Conservation (phyloP, 1,139 yeast species). For the Saccharomyces hybrid region DNA sequence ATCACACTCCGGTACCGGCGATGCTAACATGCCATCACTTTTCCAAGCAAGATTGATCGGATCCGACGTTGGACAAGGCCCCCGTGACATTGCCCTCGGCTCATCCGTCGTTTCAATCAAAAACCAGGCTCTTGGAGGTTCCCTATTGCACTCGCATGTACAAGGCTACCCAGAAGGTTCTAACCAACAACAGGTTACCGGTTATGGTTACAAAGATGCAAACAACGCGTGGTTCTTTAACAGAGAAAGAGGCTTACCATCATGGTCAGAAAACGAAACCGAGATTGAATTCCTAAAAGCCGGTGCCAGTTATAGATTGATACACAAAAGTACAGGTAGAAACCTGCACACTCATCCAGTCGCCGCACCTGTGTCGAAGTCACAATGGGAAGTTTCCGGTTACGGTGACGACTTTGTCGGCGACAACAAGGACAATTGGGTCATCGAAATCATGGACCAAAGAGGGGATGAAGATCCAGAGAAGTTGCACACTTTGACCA, state of each 20-base stretch:
- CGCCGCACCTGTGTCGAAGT: slow-evolving; percentile 67
- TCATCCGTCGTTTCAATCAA: slow-evolving; percentile 73
- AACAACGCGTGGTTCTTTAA: slow-evolving; percentile 90
- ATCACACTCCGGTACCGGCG: slow-evolving; percentile 82
- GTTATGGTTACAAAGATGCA: slow-evolving; percentile 84
- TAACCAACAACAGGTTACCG: slow-evolving; percentile 90
- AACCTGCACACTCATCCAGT: slow-evolving; percentile 85
- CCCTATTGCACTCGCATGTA: slow-evolving; percentile 87
- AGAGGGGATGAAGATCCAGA: slow-evolving; percentile 58
- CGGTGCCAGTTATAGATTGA: slow-evolving; percentile 69
- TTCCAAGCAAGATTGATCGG: slow-evolving; percentile 91
- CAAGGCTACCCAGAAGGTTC: slow-evolving; percentile 95
- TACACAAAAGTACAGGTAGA: slow-evolving; percentile 77
- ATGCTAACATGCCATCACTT: slow-evolving; percentile 91
- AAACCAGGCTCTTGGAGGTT: slow-evolving; percentile 88
- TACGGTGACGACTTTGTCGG: slow-evolving; percentile 86
- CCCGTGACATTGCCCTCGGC: slow-evolving; percentile 78
- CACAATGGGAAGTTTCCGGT: slow-evolving; percentile 79
- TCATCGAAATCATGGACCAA: slow-evolving; percentile 78
- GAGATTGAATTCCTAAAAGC: slow-evolving; percentile 54
- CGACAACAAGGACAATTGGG: slow-evolving; percentile 90
- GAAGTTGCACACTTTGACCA: slow-evolving; percentile 75
- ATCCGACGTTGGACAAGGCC: slow-evolving; percentile 74
- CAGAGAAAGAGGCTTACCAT: slow-evolving; percentile 54
- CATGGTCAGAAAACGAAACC: slow-evolving; percentile 44